Base-by-base conservation (phyloP, 1,139 yeast species). In the Tardiomyces digboiensis region DNA sequence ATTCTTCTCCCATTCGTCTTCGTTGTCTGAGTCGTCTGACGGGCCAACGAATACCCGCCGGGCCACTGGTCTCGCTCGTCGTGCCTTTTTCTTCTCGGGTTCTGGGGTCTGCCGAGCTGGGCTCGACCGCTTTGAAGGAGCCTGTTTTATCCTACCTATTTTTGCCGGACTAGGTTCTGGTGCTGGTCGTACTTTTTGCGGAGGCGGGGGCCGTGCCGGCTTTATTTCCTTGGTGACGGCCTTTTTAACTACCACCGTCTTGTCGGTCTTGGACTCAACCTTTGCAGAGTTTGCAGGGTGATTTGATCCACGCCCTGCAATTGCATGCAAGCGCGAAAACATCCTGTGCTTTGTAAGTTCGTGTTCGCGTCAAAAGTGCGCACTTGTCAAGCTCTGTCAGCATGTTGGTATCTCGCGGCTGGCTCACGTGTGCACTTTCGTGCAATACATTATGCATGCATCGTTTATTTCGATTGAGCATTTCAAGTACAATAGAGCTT, bases 1-100 rank as follows among this genome's bases (percentile, higher is more conserved):
- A 29, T 47, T 47, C 14, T 38, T 19, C 8, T 50, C 52, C 53
- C 53, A 49, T 45, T 50, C 47, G 19, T 51, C 54, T 7, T 50
- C 52, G n/a, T 20, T 19, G 33, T 39, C 38, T 8, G 33, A 26
- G 26, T 22, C 33, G 33, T 26, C 33, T 8, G 33, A 26, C 14
- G 33, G 5, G 33, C 33, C 14, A 5, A 26, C 33, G 14, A 26
- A 26, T 16, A 26, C 33, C 5, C 16, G 16, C 16, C 33, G 33
- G 8, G 33, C 33, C n/a, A n/a, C n/a, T 8, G 33, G 33, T 26
- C 14, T 26, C 33, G 16, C 16, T n/a, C 33, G 33, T 8, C 14
- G 12, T n/a, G 16, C 16, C 33, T n/a, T 26, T 16, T n/a, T 26
- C 33, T 26, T 26, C 14, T 26, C 5, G 5, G 5, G 33, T 4